phyloP scores from a whole-genome alignment of 306 rosid genomes.

The Malus fusca region DNA sequence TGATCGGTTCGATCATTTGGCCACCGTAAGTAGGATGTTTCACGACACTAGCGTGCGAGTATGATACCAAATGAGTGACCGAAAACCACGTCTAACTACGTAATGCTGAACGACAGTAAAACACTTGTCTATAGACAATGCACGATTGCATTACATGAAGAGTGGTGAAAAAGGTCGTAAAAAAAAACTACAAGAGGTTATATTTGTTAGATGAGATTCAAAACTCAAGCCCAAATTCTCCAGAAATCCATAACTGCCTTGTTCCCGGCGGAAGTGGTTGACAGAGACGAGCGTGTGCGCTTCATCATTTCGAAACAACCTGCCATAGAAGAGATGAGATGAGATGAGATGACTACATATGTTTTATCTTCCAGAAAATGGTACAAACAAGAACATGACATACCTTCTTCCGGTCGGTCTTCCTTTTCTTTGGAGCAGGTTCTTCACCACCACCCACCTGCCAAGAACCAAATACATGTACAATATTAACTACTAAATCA shows the following conservation, averaged over 20 bases:
- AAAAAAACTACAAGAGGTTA: neutral
- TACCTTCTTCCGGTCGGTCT: slow-evolving; percentile 41
- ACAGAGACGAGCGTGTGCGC: neutral
- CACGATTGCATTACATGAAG: neutral
- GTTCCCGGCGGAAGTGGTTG: neutral
- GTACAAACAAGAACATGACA: neutral
- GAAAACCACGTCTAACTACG: no score
- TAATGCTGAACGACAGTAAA: no score
- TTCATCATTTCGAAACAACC: neutral
- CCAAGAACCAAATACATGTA: slow-evolving; percentile 2
- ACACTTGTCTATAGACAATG: neutral
- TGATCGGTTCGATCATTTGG: no score
- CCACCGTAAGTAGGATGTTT: no score
- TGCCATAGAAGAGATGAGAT: neutral
- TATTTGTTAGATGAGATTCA: neutral
- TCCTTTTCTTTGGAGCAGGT: slow-evolving; percentile 81
- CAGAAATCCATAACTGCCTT: neutral
- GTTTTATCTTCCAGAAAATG: neutral
- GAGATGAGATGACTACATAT: neutral
- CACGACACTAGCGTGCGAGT: no score
- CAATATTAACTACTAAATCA: neutral
- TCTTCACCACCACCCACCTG: slow-evolving; percentile 54
- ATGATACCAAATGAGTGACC: no score
- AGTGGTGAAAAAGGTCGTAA: neutral
- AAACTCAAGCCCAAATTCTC: neutral